Evolutionary conservation across 2,329 filamentous ascomycete genomes (phyloP), one percentile per base, ranked within the genome.

Genomic region (Graphilbum sp.): DNA sequence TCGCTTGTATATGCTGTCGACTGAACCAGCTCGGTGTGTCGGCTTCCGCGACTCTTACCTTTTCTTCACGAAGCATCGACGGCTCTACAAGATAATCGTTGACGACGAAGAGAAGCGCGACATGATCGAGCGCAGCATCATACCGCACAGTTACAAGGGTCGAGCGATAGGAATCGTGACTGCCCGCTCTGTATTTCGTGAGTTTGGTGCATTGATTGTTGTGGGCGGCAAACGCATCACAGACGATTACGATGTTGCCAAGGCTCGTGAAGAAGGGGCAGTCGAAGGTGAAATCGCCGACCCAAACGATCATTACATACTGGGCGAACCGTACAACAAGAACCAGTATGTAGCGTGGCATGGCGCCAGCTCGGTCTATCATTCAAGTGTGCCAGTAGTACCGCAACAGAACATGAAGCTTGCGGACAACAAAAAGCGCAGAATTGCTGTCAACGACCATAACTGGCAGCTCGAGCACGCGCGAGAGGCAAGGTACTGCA

Each of bases 261-360:
- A 76, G 47, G 79, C 79, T 24, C 73, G 75, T 35, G 79, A 77
- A 35, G 75, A 83, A 37, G 88, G 87, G 18, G 77, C 77, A 20
- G 69, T 84, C 3, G 88, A 95, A 55, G 90, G 90, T 46, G 85
- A 93, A 54, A 55, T 96, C 19, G 90, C 87, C 16, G 90, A 96
- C 52, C 88, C 88, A 0, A 79, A 86, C 43, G 90, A 98, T 57
- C 69, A 68, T 43, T 69, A 87, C 32, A 72, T 86, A 20, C 69
- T 71, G 9, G 82, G 79, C 30, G 80, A 92, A 54, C 68, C 77
- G n/a, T 98, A 98, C 67, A 95, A 98, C 66, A 86, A 88, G 61
- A 98, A 98, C 54, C 87, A 95, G 56, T 98, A 95, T 53, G 90
- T 98, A 21, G 90, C 90, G 21, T 98, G 90, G 90, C 87, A 94